Conservation (phyloP, 2,329 filamentous ascomycete genomes). For the Alternaria tenuissima region DNA sequence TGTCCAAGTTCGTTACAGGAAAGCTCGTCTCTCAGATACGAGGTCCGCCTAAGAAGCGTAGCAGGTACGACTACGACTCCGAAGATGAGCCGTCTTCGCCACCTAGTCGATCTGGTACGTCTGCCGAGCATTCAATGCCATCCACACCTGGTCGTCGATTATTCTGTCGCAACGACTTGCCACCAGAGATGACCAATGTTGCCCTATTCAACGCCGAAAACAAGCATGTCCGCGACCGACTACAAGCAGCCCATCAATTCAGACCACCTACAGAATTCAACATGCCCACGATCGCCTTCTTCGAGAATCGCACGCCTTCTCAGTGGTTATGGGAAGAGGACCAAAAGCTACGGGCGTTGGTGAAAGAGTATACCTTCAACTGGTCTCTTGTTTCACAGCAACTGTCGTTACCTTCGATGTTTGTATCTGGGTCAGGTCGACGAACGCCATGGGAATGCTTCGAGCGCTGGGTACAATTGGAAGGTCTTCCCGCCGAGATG, state of each 20-base stretch:
- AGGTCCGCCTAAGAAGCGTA: constrained; percentile 75
- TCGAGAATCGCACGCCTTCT: constrained; percentile 84
- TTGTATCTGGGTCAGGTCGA: constrained; percentile 85
- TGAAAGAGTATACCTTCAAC: constrained; percentile 95
- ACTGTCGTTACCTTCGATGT: constrained; percentile 75
- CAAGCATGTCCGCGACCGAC: constrained; percentile 85
- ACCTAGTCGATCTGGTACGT: constrained; percentile 48
- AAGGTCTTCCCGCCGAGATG: constrained; percentile 91
- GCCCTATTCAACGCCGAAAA: constrained; percentile 90
- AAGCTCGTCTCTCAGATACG: constrained; percentile 75
- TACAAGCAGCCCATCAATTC: constrained; percentile 92
- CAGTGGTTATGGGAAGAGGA: constrained; percentile 93
- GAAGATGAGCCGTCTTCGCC: constrained; percentile 65
- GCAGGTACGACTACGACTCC: constrained; percentile 81
- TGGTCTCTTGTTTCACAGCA: constrained; percentile 94
- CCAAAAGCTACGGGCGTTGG: constrained; percentile 83
- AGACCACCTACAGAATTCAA: constrained; percentile 87
- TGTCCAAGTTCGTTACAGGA: constrained; percentile 87
- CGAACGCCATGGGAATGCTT: constrained; percentile 99
- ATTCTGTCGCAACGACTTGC: constrained; percentile 60
- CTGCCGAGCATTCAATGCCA: constrained; percentile 55
- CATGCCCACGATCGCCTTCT: constrained; percentile 91
- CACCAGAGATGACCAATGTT: constrained; percentile 76
- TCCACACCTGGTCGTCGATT: constrained; percentile 50
- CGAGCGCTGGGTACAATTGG: constrained; percentile 91